These are phyloP conservation scores for Hortiboletus rubellus DNA, from an alignment of 1,284 basidiomycete species.

Conservation along the genomic window DNA sequence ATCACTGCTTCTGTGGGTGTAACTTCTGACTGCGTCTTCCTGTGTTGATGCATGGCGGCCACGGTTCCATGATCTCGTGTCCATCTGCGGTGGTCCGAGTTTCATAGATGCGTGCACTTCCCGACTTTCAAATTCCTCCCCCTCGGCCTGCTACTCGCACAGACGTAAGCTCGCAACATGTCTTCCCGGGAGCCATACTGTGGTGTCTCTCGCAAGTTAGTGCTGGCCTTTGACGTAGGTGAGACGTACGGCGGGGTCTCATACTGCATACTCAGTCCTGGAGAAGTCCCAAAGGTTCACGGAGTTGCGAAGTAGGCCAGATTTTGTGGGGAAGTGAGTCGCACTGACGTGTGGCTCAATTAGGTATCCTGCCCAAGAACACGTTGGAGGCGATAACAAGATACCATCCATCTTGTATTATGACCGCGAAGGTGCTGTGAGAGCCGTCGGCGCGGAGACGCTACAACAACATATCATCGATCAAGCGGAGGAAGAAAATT, in stretches of 20 bases:
- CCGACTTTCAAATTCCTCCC: too few species aligned
- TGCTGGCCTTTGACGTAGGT: slow-evolving; percentile 41
- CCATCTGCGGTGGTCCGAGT: neutral
- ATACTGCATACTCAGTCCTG: slow-evolving; percentile 45
- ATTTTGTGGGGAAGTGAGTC: neutral
- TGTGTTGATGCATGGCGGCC: neutral
- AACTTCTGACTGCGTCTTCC: neutral
- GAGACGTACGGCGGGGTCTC: slow-evolving; percentile 40
- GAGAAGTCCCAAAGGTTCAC: slow-evolving; percentile 44
- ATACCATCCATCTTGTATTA: slow-evolving; percentile 59
- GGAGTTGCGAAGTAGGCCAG: slow-evolving; percentile 41
- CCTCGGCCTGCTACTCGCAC: neutral
- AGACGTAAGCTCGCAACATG: slow-evolving; percentile 21
- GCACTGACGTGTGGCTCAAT: neutral
- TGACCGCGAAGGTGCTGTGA: slow-evolving; percentile 41
- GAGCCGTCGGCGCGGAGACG: slow-evolving; percentile 52
- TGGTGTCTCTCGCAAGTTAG: slow-evolving; percentile 39
- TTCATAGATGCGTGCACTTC: neutral
- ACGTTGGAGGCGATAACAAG: slow-evolving; percentile 46
- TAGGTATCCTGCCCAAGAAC: slow-evolving; percentile 45
- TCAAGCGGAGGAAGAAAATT: slow-evolving; percentile 45
- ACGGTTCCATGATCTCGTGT: neutral
- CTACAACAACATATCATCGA: slow-evolving; percentile 39
- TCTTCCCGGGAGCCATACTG: slow-evolving; percentile 28
- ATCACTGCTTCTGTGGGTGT: slow-evolving; percentile 2